These are phyloP conservation scores for Myotisia sp. DNA, from an alignment of 2,329 filamentous ascomycete genomes.

Conservation along the genomic window DNA sequence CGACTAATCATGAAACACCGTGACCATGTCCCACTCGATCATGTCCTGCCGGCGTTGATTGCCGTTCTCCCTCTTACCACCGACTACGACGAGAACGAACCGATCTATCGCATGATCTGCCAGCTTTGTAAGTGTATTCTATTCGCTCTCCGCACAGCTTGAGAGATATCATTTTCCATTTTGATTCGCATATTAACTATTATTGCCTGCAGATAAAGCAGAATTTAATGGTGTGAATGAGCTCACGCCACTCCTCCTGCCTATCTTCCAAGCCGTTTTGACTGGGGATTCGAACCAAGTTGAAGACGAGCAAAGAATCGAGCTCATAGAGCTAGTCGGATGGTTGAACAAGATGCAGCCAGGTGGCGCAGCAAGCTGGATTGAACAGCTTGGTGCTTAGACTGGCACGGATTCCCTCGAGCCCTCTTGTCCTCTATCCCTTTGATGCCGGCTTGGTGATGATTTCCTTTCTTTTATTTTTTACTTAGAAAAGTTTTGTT, in stretches of 20 bases:
- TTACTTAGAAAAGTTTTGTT: no score
- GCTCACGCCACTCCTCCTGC: constrained; percentile 33
- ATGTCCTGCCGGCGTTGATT: constrained; percentile 70
- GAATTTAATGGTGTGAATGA: constrained; percentile 32
- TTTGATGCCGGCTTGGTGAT: no score
- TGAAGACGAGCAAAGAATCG: constrained; percentile 33
- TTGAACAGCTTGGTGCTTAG: constrained; percentile 16
- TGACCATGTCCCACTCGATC: constrained; percentile 62
- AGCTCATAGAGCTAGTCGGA: constrained; percentile 35
- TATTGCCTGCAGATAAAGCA: constrained; percentile 28
- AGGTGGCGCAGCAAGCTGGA: constrained; percentile 24
- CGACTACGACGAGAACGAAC: constrained; percentile 92
- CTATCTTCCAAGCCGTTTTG: constrained; percentile 35
- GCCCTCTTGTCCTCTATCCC: no score
- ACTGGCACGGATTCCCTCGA: neutral
- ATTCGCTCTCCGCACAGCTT: no score
- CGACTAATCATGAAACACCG: constrained; percentile 85
- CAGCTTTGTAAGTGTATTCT: constrained; percentile 53
- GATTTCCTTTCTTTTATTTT: no score
- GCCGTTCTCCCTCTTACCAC: constrained; percentile 73
- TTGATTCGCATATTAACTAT: constrained; percentile 10
- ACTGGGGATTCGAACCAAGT: constrained; percentile 33
- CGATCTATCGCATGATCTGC: constrained; percentile 80
- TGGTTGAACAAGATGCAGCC: constrained; percentile 35
- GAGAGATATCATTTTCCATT: neutral